Conservation (phyloP, 2,329 filamentous ascomycete species). For the Beauveria brongniartii region DNA sequence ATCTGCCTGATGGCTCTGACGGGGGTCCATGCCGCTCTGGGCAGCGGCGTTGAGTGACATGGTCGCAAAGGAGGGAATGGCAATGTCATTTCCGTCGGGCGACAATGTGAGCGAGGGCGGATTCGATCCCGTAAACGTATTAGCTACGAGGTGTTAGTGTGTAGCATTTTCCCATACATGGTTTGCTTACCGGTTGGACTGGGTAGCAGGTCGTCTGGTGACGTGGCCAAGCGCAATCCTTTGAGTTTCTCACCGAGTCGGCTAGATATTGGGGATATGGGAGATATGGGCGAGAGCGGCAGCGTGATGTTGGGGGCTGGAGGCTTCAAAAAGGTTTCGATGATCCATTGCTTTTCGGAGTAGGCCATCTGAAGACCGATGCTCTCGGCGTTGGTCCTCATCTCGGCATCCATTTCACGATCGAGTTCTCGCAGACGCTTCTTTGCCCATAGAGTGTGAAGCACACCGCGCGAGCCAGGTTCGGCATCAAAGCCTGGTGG, state of each 20-base stretch:
- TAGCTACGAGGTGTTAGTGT: slow-evolving; percentile 18
- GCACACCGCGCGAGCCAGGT: slow-evolving; percentile 68
- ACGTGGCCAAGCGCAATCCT: slow-evolving; percentile 71
- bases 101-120: slow-evolving; percentile 27
- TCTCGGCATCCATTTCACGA: slow-evolving; percentile 67
- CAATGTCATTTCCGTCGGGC: slow-evolving; percentile 25
- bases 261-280: slow-evolving; percentile 56
- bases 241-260: slow-evolving; percentile 71
- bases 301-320: slow-evolving; percentile 12
- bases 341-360: slow-evolving; percentile 79
- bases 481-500: slow-evolving; percentile 64
- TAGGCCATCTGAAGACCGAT: slow-evolving; percentile 77
- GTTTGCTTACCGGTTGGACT: slow-evolving; percentile 41
- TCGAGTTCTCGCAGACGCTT: slow-evolving; percentile 68
- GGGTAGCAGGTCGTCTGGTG: slow-evolving; percentile 53
- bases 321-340: slow-evolving; percentile 56
- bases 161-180: slow-evolving; percentile 12
- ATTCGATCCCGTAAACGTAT: slow-evolving; percentile 26
- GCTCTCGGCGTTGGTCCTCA: slow-evolving; percentile 67
- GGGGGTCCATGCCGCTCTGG: slow-evolving; percentile 16
- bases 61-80: slow-evolving; percentile 28
- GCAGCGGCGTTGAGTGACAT: slow-evolving; percentile 28
- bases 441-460: slow-evolving; percentile 89
- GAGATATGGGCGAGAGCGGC: slow-evolving; percentile 54
- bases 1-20: slow-evolving; percentile 17